These are phyloP conservation scores for Fraxinus velutina DNA, from an alignment of 305 asterid species.

Conservation along the genomic window DNA sequence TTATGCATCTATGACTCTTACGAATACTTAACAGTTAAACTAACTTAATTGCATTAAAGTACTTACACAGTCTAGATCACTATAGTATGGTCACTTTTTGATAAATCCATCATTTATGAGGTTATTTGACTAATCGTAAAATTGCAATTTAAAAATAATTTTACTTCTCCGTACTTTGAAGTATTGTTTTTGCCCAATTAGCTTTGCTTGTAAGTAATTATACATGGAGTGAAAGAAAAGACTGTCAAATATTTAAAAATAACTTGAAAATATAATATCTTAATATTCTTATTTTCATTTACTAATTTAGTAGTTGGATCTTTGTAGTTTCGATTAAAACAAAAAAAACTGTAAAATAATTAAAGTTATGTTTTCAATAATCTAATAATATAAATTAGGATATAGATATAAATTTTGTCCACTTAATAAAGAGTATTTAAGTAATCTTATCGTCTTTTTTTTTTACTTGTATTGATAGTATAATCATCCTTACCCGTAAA, in stretches of 20 bases:
- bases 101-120: neutral
- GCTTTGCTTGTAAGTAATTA: neutral
- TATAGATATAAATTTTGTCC: neutral
- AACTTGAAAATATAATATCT: neutral
- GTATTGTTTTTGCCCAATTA: neutral
- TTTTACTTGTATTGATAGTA: neutral
- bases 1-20: neutral
- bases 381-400: too few relatives aligned
- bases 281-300: too few relatives aligned
- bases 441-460: neutral
- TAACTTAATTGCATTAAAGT: too few relatives aligned
- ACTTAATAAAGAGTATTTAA: neutral
- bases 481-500: neutral
- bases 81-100: neutral
- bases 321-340: neutral
- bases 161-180: neutral
- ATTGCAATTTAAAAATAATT: too few relatives aligned
- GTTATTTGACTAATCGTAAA: neutral
- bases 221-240: neutral
- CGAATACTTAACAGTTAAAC: neutral
- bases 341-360: too few relatives aligned
- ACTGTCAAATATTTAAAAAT: too few relatives aligned
- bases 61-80: neutral
- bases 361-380: neutral
- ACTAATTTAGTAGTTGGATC: neutral